Base-by-base conservation (phyloP, 2,329 filamentous ascomycete genomes). In the Pseudogymnoascus sp. region DNA sequence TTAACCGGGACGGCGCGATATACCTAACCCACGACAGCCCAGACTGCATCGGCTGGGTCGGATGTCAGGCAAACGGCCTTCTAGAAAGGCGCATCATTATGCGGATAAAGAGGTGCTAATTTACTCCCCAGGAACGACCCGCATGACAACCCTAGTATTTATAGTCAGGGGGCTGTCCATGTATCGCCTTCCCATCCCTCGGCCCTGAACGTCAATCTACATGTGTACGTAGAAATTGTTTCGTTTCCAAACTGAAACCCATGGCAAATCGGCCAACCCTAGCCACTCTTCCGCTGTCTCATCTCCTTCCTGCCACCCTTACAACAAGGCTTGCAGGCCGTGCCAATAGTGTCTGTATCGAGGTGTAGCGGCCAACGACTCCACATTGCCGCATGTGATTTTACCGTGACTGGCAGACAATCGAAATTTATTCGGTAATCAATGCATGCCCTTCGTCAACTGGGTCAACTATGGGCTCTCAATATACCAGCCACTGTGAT, bases 11-110 rank as follows among this genome's bases (percentile, higher is more conserved):
- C 48, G 25, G 48, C 48, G 48, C 25, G 8, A 54, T 31, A 54
- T 54, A 54, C 48, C 48, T 54, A 54, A 31, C 48, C 48, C 51
- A 57, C 51, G 51, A 57, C 25, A 57, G 51, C 51, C 51, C 51
- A 34, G 51, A 34, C 25, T 57, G 51, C 51, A 57, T 57, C 51
- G 51, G 51, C 51, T 57, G 28, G 51, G 51, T 57, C 51, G 51
- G 51, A 57, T 57, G 28, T 57, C 51, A 57, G 25, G 51, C 51
- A 57, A 57, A 57, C 28, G 28, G 28, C 51, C 51, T 57, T 57
- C 28, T 57, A 57, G 51, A 34, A 57, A 57, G 51, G 51, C 51
- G 6, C 51, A 57, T 57, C 51, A 34, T 21, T 57, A 57, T 34
- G 51, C 51, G 51, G 51, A 34, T 57, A 57, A 57, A 57, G 28